phyloP scores from a whole-genome alignment of 2,329 filamentous ascomycete genomes.

The Cytospora schulzeri region DNA sequence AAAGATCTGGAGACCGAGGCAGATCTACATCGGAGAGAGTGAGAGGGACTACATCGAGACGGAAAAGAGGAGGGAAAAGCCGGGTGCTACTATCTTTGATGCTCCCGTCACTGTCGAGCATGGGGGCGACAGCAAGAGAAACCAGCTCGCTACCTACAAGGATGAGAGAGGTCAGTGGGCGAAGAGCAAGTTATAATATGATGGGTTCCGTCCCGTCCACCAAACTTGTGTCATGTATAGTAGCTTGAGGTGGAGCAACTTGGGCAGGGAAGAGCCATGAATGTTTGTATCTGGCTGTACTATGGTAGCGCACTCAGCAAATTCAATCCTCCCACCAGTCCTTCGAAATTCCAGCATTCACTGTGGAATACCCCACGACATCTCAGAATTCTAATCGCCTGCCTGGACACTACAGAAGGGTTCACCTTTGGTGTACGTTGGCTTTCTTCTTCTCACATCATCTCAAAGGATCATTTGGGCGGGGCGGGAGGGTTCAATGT shows the following conservation, averaged over 20 bases:
- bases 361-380: no score
- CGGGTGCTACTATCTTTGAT: conserved; percentile 38
- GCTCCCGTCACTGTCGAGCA: conserved; percentile 41
- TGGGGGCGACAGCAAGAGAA: conserved; percentile 47
- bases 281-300: neutral
- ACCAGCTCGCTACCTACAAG: conserved; percentile 43
- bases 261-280: fast-evolving
- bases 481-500: no score
- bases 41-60: conserved; percentile 48
- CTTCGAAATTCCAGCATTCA: no score
- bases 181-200: conserved; percentile 34
- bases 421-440: no score
- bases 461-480: no score
- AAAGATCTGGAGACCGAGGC: conserved; percentile 54
- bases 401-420: no score
- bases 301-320: no score
- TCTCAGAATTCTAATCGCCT: no score
- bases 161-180: conserved; percentile 40
- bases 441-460: no score
- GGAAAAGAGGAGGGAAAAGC: conserved; percentile 38
- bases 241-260: neutral
- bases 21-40: conserved; percentile 50
- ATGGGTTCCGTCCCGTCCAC: no score
- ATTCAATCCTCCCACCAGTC: no score
- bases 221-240: no score